Evolutionary conservation across 306 rosid genomes (phyloP).

Genomic region (Casuarina equisetifolia): DNA sequence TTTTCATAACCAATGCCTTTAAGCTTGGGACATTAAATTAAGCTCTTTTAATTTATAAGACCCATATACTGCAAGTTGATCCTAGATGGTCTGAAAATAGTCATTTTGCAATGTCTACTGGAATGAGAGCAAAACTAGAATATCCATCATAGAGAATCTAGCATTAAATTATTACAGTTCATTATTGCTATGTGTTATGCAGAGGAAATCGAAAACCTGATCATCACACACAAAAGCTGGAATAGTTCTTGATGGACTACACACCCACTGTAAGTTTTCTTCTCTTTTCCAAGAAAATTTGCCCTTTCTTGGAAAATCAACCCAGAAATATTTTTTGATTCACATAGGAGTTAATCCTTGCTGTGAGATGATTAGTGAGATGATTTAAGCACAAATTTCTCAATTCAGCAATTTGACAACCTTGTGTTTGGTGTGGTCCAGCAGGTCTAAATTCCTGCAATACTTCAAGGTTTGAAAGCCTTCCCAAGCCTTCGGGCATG

Average conservation of each 20-base stretch:
- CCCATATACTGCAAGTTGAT: not conserved
- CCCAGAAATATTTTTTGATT: too few relatives aligned
- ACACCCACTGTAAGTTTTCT: too few relatives aligned
- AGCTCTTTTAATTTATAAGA: not conserved
- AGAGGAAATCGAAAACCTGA: not conserved
- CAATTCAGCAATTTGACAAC: constrained; percentile 32
- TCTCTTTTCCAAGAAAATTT: too few relatives aligned
- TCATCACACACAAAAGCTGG: not conserved
- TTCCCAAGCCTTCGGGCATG: constrained; percentile 36
- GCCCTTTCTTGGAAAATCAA: too few relatives aligned
- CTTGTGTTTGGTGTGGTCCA: constrained; percentile 26
- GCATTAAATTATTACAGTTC: not conserved
- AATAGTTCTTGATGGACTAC: too few relatives aligned
- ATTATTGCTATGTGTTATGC: not conserved
- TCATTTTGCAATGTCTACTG: not conserved
- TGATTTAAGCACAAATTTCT: too few relatives aligned
- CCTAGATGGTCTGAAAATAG: not conserved
- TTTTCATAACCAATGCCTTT: not conserved
- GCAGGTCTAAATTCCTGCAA: constrained; percentile 38
- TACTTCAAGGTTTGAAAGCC: constrained; percentile 41
- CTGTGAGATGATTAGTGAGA: too few relatives aligned
- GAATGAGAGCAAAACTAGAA: not conserved
- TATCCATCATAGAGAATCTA: not conserved
- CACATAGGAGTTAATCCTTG: too few relatives aligned
- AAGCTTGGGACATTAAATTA: too few relatives aligned